Percentiles rank a stretch among this genome's conserved stretches.
phyloP scores from a whole-genome alignment of 495 filamentous ascomycete genomes.

The Penicillium robsamsonii region DNA sequence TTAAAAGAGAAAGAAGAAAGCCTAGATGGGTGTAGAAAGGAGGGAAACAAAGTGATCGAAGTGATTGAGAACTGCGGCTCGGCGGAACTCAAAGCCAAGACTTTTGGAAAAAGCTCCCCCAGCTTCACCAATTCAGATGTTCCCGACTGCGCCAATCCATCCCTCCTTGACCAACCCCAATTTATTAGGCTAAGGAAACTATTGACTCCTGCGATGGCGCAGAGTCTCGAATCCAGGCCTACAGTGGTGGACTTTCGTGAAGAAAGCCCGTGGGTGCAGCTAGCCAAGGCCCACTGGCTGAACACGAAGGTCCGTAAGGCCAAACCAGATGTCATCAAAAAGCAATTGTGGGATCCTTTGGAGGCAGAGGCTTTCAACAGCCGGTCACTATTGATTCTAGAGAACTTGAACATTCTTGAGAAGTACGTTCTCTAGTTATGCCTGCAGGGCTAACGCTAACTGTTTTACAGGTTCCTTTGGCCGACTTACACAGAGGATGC shows the following conservation, averaged over 20 bases:
- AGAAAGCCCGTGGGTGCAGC: constrained; percentile 75
- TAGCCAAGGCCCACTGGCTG: constrained; percentile 85
- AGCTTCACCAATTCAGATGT: constrained; percentile 22
- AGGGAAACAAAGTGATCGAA: constrained; percentile 3
- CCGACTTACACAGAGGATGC: constrained; percentile 86
- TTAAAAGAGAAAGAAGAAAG: constrained; percentile 1
- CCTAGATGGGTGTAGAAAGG: background rate
- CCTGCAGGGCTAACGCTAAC: constrained; percentile 24
- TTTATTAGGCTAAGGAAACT: constrained; percentile 26
- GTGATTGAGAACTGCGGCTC: constrained; percentile 24
- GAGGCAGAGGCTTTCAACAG: constrained; percentile 77
- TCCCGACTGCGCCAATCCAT: constrained; percentile 35
- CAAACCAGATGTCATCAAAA: constrained; percentile 81
- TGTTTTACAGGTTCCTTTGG: constrained; percentile 74
- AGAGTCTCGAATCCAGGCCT: constrained; percentile 51
- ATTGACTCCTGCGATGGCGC: constrained; percentile 45
- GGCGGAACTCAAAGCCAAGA: constrained; percentile 33
- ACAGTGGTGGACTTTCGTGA: constrained; percentile 69
- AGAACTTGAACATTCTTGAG: constrained; percentile 88
- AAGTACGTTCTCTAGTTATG: constrained; percentile 49
- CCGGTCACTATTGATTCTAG: constrained; percentile 74
- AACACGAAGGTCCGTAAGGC: constrained; percentile 68
- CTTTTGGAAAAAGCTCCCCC: constrained; percentile 26
- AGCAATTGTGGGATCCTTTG: constrained; percentile 85
- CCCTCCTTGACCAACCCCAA: constrained; percentile 30